Conservation (phyloP, 1,139 yeast genomes). For the Nakaseomyces glabratus region DNA sequence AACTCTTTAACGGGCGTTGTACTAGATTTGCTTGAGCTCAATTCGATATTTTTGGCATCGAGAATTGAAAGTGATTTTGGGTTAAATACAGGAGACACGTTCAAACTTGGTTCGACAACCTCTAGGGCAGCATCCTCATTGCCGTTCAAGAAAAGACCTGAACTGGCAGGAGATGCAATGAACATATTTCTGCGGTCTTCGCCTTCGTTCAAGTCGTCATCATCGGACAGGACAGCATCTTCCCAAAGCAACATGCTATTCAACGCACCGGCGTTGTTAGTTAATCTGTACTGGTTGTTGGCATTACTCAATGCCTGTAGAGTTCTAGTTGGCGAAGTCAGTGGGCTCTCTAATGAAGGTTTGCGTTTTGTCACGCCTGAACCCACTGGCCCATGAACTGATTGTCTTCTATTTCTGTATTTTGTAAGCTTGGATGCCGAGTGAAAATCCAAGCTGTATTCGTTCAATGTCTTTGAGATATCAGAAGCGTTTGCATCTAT, state of each 20-base stretch:
- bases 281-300: slow-evolving; percentile 4
- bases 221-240: slow-evolving; percentile 3
- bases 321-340: slow-evolving; percentile 4
- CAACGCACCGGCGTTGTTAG: not conserved
- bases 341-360: slow-evolving; percentile 2
- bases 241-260: slow-evolving; percentile 4
- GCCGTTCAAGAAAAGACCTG: not conserved
- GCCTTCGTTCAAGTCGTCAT: not conserved
- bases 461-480: slow-evolving; percentile 20
- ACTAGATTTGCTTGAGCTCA: not conserved
- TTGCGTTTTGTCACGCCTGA: not conserved
- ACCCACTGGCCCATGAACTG: not conserved
- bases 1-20: slow-evolving; percentile 2
- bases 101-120: slow-evolving; percentile 3
- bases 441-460: slow-evolving; percentile 14
- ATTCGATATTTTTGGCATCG: slow-evolving; percentile 2
- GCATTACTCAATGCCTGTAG: slow-evolving; percentile 1
- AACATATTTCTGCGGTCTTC: slow-evolving; percentile 4
- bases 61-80: slow-evolving; percentile 2
- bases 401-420: slow-evolving; percentile 5
- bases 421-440: slow-evolving; percentile 3
- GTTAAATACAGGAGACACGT: slow-evolving; percentile 4
- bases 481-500: slow-evolving; percentile 8
- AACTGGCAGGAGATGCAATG: not conserved
- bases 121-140: not conserved